Evolutionary conservation across 192 early-diverging fungal genomes (phyloP), one percentile per base, ranked within the genome.

Genomic region (Backusella australiensis): DNA sequence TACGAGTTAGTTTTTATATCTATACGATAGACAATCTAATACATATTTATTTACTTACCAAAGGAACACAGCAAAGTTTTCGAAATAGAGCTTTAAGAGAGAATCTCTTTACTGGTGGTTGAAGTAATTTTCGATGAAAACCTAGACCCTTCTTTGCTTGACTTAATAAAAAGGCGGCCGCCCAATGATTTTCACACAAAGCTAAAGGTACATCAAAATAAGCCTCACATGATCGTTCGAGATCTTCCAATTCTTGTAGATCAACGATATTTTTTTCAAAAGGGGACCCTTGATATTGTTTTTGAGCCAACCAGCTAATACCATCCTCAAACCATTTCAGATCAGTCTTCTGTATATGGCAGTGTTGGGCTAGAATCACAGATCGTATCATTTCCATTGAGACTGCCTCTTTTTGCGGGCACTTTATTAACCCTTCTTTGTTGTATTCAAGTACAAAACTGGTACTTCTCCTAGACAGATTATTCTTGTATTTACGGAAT

Each of bases 161-260:
- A 34, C n/a, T 29, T 15, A 71, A 46, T 26, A 71, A 49, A 41
- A 49, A 71, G 6, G 15, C 32, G 14, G 42, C 70, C 0, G 70
- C 70, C 70, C 70, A 71, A 34, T 39, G 35, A 34, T 71, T 44
- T 71, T 71, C 70, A 46, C 70, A 71, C 29, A 71, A 71, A 44
- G 23, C 42, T 29, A 71, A 49, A 46, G 70, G 70, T 8, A 71
- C 42, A 23, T 44, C 42, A 41, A 71, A 71, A 71, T 71, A 71
- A 15, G 70, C 70, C 42, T 44, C 42, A 71, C 70, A 71, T 71
- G 42, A 36, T 46, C 44, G 39, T 11, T 71, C 70, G 42, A 71
- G 70, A 49, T 71, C 70, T 71, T 71, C 69, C 9, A 70, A 23
- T 70, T 70, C 70, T n/a, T 44, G n/a, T 71, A 71, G 26, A 42